Evolutionary conservation across 148 eudicot species (phyloP), one percentile per base, ranked within the genome.

Genomic region (Rhododendron molle): DNA sequence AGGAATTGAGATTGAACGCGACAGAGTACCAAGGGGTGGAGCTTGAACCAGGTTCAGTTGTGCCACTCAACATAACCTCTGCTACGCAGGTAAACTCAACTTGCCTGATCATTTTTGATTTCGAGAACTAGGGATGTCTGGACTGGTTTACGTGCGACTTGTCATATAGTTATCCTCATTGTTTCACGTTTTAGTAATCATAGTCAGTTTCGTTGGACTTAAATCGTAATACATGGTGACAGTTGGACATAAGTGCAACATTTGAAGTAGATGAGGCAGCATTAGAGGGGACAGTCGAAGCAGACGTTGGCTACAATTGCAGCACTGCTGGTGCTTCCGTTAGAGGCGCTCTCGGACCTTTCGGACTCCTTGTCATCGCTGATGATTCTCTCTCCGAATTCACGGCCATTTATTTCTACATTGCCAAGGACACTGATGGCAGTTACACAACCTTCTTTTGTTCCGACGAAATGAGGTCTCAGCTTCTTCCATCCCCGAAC

Each of bases 381-480:
- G 95, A 95, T 69, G 87, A 90, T 5, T 71, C 93, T 3, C 93
- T 95, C n/a, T 78, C 95, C 5, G 99, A 97, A 89, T 83, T 86
- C 44, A 97, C 98, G 15, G 96, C 98, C 5, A 89, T 95, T 21
- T 97, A 95, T 84, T 97, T 95, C 86, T 94, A 95, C 89, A 81
- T 97, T 49, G 89, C 93, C 18, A 93, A 92, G 87, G 90, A 91
- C 77, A 77, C 86, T 32, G 91, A 94, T 87, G 98, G 98, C 30
- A 85, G 87, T 56, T 47, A 88, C 67, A 87, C 74, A 38, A 91
- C 93, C 76, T 95, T 92, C 93, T 92, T 97, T 60, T 97, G 99
- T 85, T 90, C 99, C 56, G 99, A 97, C 89, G 91, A 94, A 84
- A 86, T 91, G 16, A 95, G 93, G 99, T 76, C n/a, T 18, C 13